Evolutionary conservation across 768 basidiomycete genomes (phyloP).

Genomic region (Tulasnella sp.): DNA sequence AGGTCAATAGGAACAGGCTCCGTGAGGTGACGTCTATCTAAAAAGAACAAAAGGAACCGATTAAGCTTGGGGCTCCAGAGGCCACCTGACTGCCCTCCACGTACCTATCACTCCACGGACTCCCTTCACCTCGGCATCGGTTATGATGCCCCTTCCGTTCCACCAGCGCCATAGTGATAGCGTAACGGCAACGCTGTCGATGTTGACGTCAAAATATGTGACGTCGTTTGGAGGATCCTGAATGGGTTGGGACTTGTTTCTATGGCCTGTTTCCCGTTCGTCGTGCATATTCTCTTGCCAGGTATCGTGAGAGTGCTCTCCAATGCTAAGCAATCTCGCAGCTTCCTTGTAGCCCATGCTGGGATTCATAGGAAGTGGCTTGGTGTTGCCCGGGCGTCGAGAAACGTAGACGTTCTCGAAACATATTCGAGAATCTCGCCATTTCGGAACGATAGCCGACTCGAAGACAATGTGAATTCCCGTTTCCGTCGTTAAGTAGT

Average conservation of each 20-base stretch:
- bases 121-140: slow-evolving; percentile 85
- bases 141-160: slow-evolving; percentile 87
- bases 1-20: slow-evolving; percentile 58
- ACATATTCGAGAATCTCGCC: slow-evolving; percentile 90
- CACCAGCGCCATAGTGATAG: slow-evolving; percentile 86
- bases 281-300: not conserved
- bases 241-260: not conserved
- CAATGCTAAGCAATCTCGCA: slow-evolving; percentile 64
- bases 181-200: slow-evolving; percentile 93
- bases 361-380: slow-evolving; percentile 20
- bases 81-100: slow-evolving; percentile 19
- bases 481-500: slow-evolving; percentile 86
- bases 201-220: slow-evolving; percentile 84
- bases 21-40: slow-evolving; percentile 88
- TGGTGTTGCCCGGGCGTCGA: slow-evolving; percentile 42
- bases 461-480: slow-evolving; percentile 94
- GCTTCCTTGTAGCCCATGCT: slow-evolving; percentile 31
- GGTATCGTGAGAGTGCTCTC: slow-evolving; percentile 55
- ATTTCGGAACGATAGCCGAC: slow-evolving; percentile 94
- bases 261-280: slow-evolving; percentile 10
- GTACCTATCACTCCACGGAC: slow-evolving; percentile 86
- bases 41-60: not conserved
- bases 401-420: slow-evolving; percentile 97
- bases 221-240: slow-evolving; percentile 39
- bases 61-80: not conserved